Evolutionary conservation across 495 filamentous ascomycete species (phyloP), one percentile per base, ranked within the genome.

Genomic region (Ramalina intermedia): DNA sequence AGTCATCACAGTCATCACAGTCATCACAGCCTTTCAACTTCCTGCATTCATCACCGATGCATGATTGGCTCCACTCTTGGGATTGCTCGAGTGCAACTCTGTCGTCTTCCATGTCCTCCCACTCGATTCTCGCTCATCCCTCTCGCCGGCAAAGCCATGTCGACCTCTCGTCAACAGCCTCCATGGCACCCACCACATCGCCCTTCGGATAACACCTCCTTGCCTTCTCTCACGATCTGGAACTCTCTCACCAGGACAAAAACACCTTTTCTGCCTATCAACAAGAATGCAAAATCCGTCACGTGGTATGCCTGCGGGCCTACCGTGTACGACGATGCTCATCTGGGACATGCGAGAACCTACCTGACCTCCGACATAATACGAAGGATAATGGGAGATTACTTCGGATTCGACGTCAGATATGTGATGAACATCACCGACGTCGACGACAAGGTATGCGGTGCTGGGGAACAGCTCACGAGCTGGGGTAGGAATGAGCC

Each of bases 391-490:
- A 67, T 96, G 66, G 64, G 70, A 53, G 81, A 94, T 60, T 90
- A 93, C 65, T 94, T 95, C 61, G 76, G 78, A 40, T 94, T 81
- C 62, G 71, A 88, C 29, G 79, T 96, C 48, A 75, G 82, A 39
- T 95, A 94, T 71, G 87, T 96, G 41, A 90, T 93, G 83, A 98
- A 98, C 64, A 85, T 94, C 55, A 94, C 89, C 4, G 86, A 94
- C 67, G 76, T 94, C 2, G 87, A 94, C 61, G 87, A 94, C 67
- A 96, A 94, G 78, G 80, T 84, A 60, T 47, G 57, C 1, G 41
- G 26, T 23, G n/a, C 40, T 26, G 13, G 23, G 24, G 14, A 13
- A 26, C 37, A n/a, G 43, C 12, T 14, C 23, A 8, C 43, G 53
- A 55, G 47, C 35, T 54, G 29, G 12, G 46, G 39, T n/a, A 35